phyloP scores from a whole-genome alignment of 176 grass and related monocot species.

The Elymus sibiricus region DNA sequence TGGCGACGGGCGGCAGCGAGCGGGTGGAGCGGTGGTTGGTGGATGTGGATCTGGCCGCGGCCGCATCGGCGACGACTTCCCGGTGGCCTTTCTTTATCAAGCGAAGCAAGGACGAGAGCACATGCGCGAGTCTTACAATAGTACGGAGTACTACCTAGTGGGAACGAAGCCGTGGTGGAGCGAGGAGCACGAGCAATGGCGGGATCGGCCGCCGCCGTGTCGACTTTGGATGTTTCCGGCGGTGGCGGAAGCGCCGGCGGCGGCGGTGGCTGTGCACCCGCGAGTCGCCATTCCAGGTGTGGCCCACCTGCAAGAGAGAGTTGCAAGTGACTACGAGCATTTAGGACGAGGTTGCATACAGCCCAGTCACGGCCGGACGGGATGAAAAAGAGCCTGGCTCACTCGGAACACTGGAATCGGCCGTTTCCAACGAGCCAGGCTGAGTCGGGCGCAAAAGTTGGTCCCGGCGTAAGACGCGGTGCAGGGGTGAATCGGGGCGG shows the following conservation, averaged over 20 bases:
- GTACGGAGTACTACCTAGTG: no score
- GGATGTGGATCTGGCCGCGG: conserved; percentile 35
- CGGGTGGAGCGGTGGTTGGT: background rate
- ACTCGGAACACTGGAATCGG: no score
- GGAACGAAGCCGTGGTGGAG: background rate
- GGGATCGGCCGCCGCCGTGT: background rate
- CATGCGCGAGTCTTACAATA: background rate
- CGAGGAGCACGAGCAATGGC: background rate
- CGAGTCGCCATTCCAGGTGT: no score
- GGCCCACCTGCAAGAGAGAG: no score
- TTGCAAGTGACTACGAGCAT: no score
- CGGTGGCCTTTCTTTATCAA: background rate
- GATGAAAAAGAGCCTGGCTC: no score
- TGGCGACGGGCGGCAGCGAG: background rate
- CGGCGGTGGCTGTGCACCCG: background rate
- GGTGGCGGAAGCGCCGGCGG: background rate
- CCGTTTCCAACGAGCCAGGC: no score
- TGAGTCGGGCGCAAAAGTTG: no score
- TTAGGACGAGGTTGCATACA: no score
- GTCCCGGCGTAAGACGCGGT: no score
- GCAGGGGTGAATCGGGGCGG: no score
- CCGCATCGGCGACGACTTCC: conserved; percentile 5
- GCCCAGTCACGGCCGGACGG: no score
- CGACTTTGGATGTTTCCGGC: background rate
- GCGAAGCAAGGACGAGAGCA: background rate